Evolutionary conservation across 2,329 filamentous ascomycete genomes (phyloP).

Genomic region (Stemphylium lycopersici): DNA sequence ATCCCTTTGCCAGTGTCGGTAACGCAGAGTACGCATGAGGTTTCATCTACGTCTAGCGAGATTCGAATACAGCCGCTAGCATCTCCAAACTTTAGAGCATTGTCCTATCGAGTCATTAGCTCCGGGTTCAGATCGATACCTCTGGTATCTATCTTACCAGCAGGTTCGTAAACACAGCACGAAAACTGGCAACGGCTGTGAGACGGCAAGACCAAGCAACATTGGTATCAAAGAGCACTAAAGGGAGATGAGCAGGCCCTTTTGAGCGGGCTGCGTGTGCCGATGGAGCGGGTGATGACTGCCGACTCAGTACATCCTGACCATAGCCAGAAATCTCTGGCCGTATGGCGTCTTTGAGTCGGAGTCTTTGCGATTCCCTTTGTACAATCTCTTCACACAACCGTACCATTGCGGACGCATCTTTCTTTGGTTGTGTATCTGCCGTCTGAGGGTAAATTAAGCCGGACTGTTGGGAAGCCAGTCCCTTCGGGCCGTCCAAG

Average conservation of each 20-base stretch:
- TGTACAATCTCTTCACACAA: slow-evolving; percentile 9
- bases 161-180: slow-evolving; percentile 6
- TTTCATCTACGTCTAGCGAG: background rate
- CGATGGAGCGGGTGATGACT: background rate
- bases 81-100: slow-evolving; percentile 9
- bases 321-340: background rate
- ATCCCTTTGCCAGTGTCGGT: slow-evolving; percentile 8
- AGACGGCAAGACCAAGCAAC: slow-evolving; percentile 1
- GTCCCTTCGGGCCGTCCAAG: background rate
- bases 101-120: slow-evolving; percentile 1
- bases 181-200: slow-evolving; percentile 8
- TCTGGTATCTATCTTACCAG: background rate
- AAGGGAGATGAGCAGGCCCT: background rate
- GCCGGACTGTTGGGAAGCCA: background rate
- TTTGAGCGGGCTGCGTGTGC: background rate
- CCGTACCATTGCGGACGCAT: background rate
- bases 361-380: slow-evolving; percentile 1
- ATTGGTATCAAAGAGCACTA: slow-evolving; percentile 9
- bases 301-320: background rate
- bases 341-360: slow-evolving; percentile 6
- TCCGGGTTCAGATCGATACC: too few species aligned
- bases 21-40: background rate
- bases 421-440: background rate
- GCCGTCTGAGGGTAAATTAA: background rate
- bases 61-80: slow-evolving; percentile 6